phyloP scores from a whole-genome alignment of 2,329 filamentous ascomycete species.

The Aspergillus hiratsukae region DNA sequence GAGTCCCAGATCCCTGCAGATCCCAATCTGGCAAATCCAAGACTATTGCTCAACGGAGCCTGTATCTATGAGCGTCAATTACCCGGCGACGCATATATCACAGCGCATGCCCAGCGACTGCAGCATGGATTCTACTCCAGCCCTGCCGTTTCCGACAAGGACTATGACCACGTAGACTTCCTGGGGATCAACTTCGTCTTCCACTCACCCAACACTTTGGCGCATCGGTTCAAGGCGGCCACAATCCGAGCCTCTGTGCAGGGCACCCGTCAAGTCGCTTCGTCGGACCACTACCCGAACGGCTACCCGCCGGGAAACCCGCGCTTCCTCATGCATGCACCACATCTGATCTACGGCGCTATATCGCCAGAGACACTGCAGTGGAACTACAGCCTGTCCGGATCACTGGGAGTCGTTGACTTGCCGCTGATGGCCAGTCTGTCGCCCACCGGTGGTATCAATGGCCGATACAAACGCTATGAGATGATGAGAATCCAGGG shows the following conservation, averaged over 20 bases:
- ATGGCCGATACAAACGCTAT: slow-evolving; percentile 41
- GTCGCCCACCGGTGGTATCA: slow-evolving; percentile 39
- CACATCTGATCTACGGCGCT: slow-evolving; percentile 46
- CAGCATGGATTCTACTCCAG: slow-evolving; percentile 48
- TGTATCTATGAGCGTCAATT: slow-evolving; percentile 49
- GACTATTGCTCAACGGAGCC: slow-evolving; percentile 35
- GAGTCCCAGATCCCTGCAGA: slow-evolving; percentile 16
- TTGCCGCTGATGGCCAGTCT: slow-evolving; percentile 40
- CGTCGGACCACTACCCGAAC: neutral
- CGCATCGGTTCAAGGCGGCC: slow-evolving; percentile 47
- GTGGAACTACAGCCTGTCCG: slow-evolving; percentile 46
- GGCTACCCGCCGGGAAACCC: slow-evolving; percentile 28
- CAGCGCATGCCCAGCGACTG: slow-evolving; percentile 47
- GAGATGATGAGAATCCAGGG: slow-evolving; percentile 51
- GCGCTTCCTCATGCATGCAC: slow-evolving; percentile 47
- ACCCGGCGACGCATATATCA: slow-evolving; percentile 47
- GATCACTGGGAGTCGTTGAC: slow-evolving; percentile 45
- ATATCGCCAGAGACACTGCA: slow-evolving; percentile 46
- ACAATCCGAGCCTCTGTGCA: slow-evolving; percentile 38
- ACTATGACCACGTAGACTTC: slow-evolving; percentile 45
- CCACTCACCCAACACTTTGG: slow-evolving; percentile 40
- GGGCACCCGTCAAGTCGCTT: slow-evolving; percentile 3
- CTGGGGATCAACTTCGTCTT: slow-evolving; percentile 49
- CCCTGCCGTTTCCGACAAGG: slow-evolving; percentile 38
- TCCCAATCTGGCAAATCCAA: slow-evolving; percentile 35